Evolutionary conservation across 2,329 filamentous ascomycete genomes (phyloP).

Genomic region (Coniochaeta sp.): DNA sequence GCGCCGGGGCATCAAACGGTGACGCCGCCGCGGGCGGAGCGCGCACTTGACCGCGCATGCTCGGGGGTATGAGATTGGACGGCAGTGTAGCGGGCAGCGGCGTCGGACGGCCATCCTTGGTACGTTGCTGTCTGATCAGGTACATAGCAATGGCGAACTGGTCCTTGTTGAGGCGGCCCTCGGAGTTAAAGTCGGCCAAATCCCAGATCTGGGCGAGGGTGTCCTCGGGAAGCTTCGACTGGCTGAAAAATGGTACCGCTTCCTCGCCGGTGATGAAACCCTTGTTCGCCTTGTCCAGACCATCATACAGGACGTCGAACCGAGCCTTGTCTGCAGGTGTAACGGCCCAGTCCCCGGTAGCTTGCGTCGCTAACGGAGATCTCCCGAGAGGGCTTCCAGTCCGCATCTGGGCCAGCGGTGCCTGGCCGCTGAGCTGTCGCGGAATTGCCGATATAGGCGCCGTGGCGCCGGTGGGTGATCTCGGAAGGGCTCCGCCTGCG

Average conservation of each 20-base stretch:
- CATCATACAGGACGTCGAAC: slow-evolving; percentile 81
- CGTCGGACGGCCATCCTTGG: slow-evolving; percentile 52
- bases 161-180: slow-evolving; percentile 76
- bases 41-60: slow-evolving; percentile 60
- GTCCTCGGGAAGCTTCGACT: slow-evolving; percentile 84
- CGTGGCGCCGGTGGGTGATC: slow-evolving; percentile 40
- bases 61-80: slow-evolving; percentile 76
- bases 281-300: slow-evolving; percentile 71
- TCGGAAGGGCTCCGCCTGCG: slow-evolving; percentile 27
- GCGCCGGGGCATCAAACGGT: slow-evolving; percentile 45
- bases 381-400: slow-evolving; percentile 51
- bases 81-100: slow-evolving; percentile 72
- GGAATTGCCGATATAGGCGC: slow-evolving; percentile 64
- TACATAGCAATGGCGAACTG: slow-evolving; percentile 98
- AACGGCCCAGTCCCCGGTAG: slow-evolving; percentile 68
- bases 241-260: slow-evolving; percentile 88
- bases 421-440: slow-evolving; percentile 69
- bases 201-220: slow-evolving; percentile 94
- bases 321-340: slow-evolving; percentile 75
- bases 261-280: slow-evolving; percentile 91
- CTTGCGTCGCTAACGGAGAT: slow-evolving; percentile 37
- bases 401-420: slow-evolving; percentile 52
- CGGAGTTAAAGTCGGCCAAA: slow-evolving; percentile 85
- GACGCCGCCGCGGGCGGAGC: slow-evolving; percentile 40
- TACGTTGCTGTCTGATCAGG: slow-evolving; percentile 83